Conservation (phyloP, 2,329 filamentous ascomycete genomes). For the Cladobotryum mycophilum region DNA sequence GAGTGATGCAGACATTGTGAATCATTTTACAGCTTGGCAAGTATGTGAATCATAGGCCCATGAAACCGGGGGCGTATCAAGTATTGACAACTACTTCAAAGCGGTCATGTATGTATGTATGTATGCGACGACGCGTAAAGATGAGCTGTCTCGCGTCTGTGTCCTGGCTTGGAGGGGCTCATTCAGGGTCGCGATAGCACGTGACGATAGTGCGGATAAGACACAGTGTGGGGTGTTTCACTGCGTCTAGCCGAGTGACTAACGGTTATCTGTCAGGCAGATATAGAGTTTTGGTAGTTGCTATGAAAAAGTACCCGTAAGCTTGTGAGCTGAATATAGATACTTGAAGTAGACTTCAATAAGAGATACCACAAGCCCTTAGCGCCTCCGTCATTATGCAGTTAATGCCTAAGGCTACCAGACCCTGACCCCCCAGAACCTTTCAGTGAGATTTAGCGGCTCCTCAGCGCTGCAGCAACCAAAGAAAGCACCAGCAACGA, state of each 20-base stretch:
- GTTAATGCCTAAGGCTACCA: constrained; percentile 11
- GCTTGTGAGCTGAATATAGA: not conserved
- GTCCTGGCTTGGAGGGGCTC: not conserved
- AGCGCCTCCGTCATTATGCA: not conserved
- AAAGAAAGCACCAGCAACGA: not conserved
- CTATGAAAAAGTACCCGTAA: not conserved
- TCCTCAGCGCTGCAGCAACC: constrained; percentile 8
- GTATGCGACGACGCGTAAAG: not conserved
- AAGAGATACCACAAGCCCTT: not conserved
- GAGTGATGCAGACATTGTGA: constrained; percentile 5
- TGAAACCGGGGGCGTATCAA: not conserved
- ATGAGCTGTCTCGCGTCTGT: not conserved
- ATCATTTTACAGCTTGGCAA: not conserved
- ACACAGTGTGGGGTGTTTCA: not conserved
- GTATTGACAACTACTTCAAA: not conserved
- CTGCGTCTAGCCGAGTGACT: too few species aligned
- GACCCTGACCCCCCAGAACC: not conserved
- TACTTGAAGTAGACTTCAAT: not conserved
- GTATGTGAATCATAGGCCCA: not conserved
- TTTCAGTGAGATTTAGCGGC: constrained; percentile 8
- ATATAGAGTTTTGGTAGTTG: too few species aligned
- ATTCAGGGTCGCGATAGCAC: not conserved
- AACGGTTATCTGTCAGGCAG: too few species aligned
- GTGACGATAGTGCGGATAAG: not conserved
- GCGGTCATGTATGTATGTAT: too few species aligned